Evolutionary conservation across 106 monocot species (phyloP).

Genomic region (Iris macrosiphon): DNA sequence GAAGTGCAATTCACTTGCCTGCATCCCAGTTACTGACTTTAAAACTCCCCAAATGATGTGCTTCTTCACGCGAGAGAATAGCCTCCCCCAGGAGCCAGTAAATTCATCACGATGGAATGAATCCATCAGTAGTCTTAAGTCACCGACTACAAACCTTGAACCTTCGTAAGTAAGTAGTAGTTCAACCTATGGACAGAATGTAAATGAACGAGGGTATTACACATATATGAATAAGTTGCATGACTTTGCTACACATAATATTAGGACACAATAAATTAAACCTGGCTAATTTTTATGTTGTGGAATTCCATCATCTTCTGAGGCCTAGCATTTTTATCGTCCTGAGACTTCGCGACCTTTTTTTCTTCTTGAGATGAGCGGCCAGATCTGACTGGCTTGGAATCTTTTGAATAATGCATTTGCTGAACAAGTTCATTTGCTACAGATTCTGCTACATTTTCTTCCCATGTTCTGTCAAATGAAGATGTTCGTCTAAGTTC

Average conservation of each 20-base stretch:
- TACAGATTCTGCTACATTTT: constrained; percentile 43
- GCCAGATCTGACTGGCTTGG: constrained; percentile 41
- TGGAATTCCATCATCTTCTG: constrained; percentile 82
- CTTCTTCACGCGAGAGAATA: constrained; percentile 88
- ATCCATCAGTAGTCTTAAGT: constrained; percentile 81
- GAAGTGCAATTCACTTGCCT: too few species aligned
- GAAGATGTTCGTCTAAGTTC: constrained; percentile 64
- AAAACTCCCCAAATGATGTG: constrained; percentile 89
- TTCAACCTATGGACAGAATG: constrained; percentile 47
- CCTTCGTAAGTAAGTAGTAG: constrained; percentile 84
- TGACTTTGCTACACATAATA: neutral
- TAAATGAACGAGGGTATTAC: neutral
- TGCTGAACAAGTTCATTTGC: constrained; percentile 44
- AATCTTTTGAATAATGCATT: constrained; percentile 49
- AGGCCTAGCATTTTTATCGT: constrained; percentile 63
- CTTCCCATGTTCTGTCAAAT: constrained; percentile 62
- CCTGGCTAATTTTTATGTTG: constrained; percentile 93
- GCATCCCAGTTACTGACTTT: constrained; percentile 92
- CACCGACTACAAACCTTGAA: constrained; percentile 78
- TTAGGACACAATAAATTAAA: constrained; percentile 15
- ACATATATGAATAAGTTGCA: neutral
- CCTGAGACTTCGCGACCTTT: constrained; percentile 56
- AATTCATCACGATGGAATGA: constrained; percentile 72
- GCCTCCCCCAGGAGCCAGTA: constrained; percentile 79
- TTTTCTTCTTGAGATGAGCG: constrained; percentile 72